Evolutionary conservation across 2,329 filamentous ascomycete species (phyloP).

Genomic region (Coniosporium tulheliwenetii): DNA sequence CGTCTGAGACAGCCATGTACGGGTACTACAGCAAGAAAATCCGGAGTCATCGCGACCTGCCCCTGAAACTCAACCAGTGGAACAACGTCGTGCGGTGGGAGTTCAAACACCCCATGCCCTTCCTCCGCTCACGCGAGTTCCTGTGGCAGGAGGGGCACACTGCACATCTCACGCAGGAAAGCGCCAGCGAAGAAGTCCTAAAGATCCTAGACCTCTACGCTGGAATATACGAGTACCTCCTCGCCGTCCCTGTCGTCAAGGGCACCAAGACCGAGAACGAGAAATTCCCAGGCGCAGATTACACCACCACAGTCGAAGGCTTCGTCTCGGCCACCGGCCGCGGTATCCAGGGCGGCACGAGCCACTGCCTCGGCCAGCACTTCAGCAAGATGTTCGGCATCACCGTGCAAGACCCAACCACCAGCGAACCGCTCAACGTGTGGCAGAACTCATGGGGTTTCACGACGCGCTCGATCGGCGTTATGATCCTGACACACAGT

Average conservation of each 20-base stretch:
- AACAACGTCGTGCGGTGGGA: conserved; percentile 94
- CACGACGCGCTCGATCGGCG: conserved; percentile 90
- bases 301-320: conserved; percentile 91
- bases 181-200: conserved; percentile 71
- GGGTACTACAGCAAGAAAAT: conserved; percentile 96
- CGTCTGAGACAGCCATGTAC: conserved; percentile 75
- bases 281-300: conserved; percentile 93
- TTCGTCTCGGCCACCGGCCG: conserved; percentile 93
- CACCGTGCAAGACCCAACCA: conserved; percentile 78
- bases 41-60: conserved; percentile 85
- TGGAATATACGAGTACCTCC: conserved; percentile 78
- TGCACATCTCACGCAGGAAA: conserved; percentile 72
- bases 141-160: conserved; percentile 96
- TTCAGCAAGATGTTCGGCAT: conserved; percentile 99
- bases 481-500: conserved; percentile 97
- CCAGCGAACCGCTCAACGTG: conserved; percentile 60
- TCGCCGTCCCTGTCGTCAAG: conserved; percentile 88
- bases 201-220: conserved; percentile 91
- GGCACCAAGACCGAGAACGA: conserved; percentile 94
- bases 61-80: conserved; percentile 93
- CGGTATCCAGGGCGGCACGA: conserved; percentile 92
- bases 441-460: conserved; percentile 99
- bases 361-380: conserved; percentile 89
- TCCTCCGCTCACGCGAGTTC: conserved; percentile 87
- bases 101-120: conserved; percentile 77